A percentile compares a stretch with the other conserved stretches of the same genome.
phyloP scores from a whole-genome alignment of 2,329 filamentous ascomycete species.

The Diaporthe sp. region DNA sequence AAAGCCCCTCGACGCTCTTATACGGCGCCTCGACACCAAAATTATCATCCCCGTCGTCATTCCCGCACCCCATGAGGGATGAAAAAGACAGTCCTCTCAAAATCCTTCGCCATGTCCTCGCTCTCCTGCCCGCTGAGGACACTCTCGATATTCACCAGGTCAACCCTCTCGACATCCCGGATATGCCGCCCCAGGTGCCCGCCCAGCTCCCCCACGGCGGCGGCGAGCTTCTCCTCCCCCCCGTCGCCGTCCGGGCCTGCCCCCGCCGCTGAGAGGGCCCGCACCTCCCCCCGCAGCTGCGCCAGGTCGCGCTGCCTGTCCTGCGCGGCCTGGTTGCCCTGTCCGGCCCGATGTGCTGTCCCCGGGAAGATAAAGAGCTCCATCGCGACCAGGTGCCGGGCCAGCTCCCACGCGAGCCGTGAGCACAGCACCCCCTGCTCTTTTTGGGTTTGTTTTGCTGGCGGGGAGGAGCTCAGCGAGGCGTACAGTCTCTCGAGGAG shows the following conservation, averaged over 20 bases:
- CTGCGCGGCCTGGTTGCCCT: constrained; percentile 18
- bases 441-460: not conserved
- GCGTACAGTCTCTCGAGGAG: constrained; percentile 26
- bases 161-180: constrained; percentile 16
- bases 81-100: constrained; percentile 13
- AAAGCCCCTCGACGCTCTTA: not conserved
- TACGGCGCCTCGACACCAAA: constrained; percentile 8
- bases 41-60: not conserved
- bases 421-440: not conserved
- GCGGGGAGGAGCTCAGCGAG: not conserved
- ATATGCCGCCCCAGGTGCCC: constrained; percentile 21
- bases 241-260: not conserved
- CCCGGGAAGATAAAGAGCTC: constrained; percentile 33
- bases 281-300: not conserved
- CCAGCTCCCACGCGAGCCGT: constrained; percentile 31
- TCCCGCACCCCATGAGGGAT: constrained; percentile 12
- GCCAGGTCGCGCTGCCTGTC: constrained; percentile 11
- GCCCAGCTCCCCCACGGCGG: not conserved
- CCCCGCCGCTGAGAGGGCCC: not conserved
- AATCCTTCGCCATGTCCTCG: constrained; percentile 29
- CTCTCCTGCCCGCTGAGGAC: constrained; percentile 21
- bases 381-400: constrained; percentile 27
- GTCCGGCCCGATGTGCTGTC: constrained; percentile 10
- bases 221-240: not conserved
- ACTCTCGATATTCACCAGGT: constrained; percentile 32